Percentiles rank a stretch among this genome's conserved stretches.
phyloP scores from a whole-genome alignment of 768 basidiomycete species.

The Candolleomyces efflorescens region DNA sequence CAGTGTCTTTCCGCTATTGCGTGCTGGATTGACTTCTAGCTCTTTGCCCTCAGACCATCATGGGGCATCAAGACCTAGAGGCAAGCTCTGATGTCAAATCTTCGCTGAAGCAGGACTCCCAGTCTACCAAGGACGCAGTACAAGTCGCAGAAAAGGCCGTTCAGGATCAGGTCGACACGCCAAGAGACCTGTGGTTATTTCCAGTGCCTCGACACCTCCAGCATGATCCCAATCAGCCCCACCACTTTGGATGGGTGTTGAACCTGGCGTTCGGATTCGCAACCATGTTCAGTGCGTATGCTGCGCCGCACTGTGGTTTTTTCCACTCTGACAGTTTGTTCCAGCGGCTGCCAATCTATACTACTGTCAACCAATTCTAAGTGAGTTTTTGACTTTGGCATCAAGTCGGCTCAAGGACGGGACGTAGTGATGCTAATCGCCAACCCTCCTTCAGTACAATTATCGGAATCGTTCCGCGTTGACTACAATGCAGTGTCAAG shows the following conservation, averaged over 20 bases:
- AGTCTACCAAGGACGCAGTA: neutral
- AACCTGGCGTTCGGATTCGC: constrained; percentile 59
- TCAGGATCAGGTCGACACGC: neutral
- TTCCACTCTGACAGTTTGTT: neutral
- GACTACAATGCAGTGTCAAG: constrained; percentile 35
- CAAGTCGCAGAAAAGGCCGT: neutral
- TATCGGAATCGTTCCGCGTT: constrained; percentile 30
- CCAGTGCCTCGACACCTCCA: constrained; percentile 57
- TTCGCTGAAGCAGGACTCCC: neutral
- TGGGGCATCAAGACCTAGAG: neutral
- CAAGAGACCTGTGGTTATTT: constrained; percentile 52
- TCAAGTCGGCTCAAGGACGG: too few relatives aligned
- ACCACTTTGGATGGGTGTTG: constrained; percentile 47
- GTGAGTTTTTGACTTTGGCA: neutral
- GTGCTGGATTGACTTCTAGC: neutral
- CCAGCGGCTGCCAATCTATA: constrained; percentile 70
- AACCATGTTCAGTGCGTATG: constrained; percentile 47
- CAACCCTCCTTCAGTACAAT: constrained; percentile 23
- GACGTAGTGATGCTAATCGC: constrained; percentile 19
- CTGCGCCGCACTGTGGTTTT: neutral
- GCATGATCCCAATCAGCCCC: constrained; percentile 46
- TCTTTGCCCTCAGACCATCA: neutral
- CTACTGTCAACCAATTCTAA: constrained; percentile 75
- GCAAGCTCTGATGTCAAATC: neutral
- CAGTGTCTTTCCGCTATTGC: neutral